Base-by-base conservation (phyloP, 352 stramenopile genomes). In the Phytophthora europaea region DNA sequence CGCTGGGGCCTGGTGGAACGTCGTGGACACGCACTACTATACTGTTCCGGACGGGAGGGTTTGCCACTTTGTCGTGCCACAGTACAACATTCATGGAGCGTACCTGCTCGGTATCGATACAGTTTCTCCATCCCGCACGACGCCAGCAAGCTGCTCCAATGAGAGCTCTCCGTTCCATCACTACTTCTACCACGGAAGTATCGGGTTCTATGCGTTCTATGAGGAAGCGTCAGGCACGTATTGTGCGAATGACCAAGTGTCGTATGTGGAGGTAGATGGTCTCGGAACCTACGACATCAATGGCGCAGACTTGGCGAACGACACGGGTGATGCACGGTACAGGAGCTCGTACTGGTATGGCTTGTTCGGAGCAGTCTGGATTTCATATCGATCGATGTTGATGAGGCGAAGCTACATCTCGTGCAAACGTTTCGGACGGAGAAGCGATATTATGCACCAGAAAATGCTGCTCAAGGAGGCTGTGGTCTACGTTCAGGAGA, bases 401-500 rank as follows among this genome's bases (percentile, higher is more conserved):
- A 62, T 70, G 26, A 31, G 54, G 9, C 28, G 64, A 20, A 65
- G 64, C 33, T 70, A 45, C 54, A 61, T 65, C 10, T 40, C 36
- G 20, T 70, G 53, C 53, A 54, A 43, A 33, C 64, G 53, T 6
- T 71, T 60, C 22, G 64, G 64, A 23, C 48, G 43, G 6, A 59
- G 45, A 22, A 65, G 64, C 15, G 33, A 64, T 13, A 55, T 47
- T 10, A 65, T 71, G 54, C 33, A 56, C 13, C 54, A 65, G 34
- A 45, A 52, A 38, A 40, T 61, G 22, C 20, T 12, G 13, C 43
- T 48, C 8, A 61, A 70, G 34, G 34, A 54, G 7, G 64, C 53
- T 2, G 15, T 65, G 10, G 59, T 78, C 31, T 78, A 68, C 26
- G 40, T 72, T 26, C 56, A 75, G 13, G 70, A 75, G 23, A 78